Evolutionary conservation across 1,284 basidiomycete species (phyloP), one percentile per base, ranked within the genome.

Genomic region (Crucibulum cyathiforme): DNA sequence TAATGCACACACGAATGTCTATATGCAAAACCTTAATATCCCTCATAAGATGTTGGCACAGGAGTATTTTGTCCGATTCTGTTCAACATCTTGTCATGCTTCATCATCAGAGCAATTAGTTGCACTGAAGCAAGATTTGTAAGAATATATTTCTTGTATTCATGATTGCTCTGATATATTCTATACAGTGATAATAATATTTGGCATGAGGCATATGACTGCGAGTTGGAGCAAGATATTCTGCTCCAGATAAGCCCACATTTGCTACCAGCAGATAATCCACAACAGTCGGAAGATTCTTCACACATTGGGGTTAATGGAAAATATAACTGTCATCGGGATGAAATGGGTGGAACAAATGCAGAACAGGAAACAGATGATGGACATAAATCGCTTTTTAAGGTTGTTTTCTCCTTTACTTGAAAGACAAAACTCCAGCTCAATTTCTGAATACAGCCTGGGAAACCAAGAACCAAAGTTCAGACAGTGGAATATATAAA

Each of bases 211-310:
- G 65, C 69, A 17, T 72, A 71, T 66, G 67, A 75, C 52, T 74
- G 72, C 52, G 46, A 57, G n/a, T 50, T 64, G 3, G 39, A 65
- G 19, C 38, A 64, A 24, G 68, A 72, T 24, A 71, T 71, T 45
- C 24, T 69, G 0, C 73, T 75, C 41, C 66, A 68, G 13, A 51
- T 75, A 19, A 54, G 63, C 34, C 41, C 62, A 0, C 71, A 72
- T 57, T 15, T 63, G 10, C 56, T 73, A 6, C 71, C 75, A 3
- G 74, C 72, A 2, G 78, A 79, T 50, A 80, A 78, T 57, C 78
- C 77, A 1, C 68, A 72, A 54, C 77, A 77, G 57, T 60, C 72
- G 0, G 76, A 77, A 49, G 41, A 60, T 1, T 59, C 66, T 4
- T 74, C 70, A 0, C 64, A 71, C 53, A 62, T 65, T 48, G 76